phyloP scores from a whole-genome alignment of 208 protist species.

The Crithidia sp. region DNA sequence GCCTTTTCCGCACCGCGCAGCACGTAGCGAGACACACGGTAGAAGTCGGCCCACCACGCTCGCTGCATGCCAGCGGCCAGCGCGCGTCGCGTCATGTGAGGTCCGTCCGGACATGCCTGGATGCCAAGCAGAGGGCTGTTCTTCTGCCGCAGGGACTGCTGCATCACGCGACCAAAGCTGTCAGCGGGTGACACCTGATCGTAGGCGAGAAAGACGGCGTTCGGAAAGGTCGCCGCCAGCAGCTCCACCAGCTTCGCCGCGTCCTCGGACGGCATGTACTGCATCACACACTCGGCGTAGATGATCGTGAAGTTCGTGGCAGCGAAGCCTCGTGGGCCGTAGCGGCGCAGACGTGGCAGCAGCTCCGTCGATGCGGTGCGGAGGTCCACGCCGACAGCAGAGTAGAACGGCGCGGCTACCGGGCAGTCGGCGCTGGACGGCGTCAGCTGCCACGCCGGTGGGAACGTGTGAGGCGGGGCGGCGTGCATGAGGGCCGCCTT shows the following conservation, averaged over 20 bases:
- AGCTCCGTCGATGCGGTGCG: conserved; percentile 38
- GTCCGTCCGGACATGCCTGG: conserved; percentile 38
- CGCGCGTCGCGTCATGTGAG: conserved; percentile 59
- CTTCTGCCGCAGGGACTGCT: conserved; percentile 60
- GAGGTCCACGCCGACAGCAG: conserved; percentile 79
- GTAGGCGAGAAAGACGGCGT: conserved; percentile 76
- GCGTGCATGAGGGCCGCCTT: conserved; percentile 75
- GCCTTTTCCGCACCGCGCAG: conserved; percentile 49
- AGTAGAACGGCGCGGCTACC: conserved; percentile 48
- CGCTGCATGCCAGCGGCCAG: conserved; percentile 56
- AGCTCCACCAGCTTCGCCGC: conserved; percentile 56
- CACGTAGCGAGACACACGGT: conserved; percentile 67
- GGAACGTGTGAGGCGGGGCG: conserved; percentile 61
- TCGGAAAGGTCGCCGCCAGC: conserved; percentile 56
- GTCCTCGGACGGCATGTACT: conserved; percentile 83
- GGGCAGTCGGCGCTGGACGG: conserved; percentile 22
- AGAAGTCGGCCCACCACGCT: conserved; percentile 79
- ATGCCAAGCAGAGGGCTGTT: conserved; percentile 82
- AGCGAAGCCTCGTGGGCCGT: conserved; percentile 39
- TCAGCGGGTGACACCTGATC: conserved; percentile 83
- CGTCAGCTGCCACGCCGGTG: conserved; percentile 33
- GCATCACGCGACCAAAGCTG: conserved; percentile 89
- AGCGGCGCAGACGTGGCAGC: conserved; percentile 39
- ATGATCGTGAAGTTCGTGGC: conserved; percentile 65
- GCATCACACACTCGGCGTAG: conserved; percentile 93